Conservation (phyloP, 2,329 filamentous ascomycete species). For the Paracamarosporium sp. region DNA sequence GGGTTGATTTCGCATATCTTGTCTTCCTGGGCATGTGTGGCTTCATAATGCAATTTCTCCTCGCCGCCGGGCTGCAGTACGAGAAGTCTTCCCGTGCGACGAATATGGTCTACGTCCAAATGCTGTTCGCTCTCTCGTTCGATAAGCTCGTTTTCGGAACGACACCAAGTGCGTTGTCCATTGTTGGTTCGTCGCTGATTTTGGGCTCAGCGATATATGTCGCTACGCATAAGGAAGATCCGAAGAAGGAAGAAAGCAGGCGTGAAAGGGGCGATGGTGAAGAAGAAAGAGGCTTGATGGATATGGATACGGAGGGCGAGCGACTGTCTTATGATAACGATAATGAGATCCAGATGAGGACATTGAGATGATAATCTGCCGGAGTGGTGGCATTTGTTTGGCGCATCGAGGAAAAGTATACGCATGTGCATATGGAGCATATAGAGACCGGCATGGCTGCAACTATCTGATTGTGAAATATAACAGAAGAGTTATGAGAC, state of each 20-base stretch:
- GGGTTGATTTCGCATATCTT: constrained; percentile 71
- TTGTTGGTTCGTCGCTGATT: constrained; percentile 68
- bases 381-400: background rate
- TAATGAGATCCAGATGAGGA: constrained; percentile 24
- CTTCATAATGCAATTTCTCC: constrained; percentile 85
- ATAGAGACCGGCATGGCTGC: too few relatives aligned
- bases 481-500: too few relatives aligned
- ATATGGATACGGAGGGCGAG: constrained; percentile 18
- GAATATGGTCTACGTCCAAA: constrained; percentile 73
- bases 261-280: constrained; percentile 26
- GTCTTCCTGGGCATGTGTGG: constrained; percentile 74
- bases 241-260: constrained; percentile 24
- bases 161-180: constrained; percentile 63
- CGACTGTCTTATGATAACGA: constrained; percentile 16
- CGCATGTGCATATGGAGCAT: background rate
- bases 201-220: constrained; percentile 71
- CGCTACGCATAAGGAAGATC: constrained; percentile 59
- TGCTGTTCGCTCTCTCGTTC: constrained; percentile 71
- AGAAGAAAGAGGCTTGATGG: constrained; percentile 44
- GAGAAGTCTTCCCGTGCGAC: constrained; percentile 70
- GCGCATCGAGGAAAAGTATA: background rate
- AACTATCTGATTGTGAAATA: too few relatives aligned
- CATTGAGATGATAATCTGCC: constrained; percentile 15
- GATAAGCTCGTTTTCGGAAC: constrained; percentile 70
- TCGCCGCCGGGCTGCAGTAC: constrained; percentile 77